These are phyloP conservation scores for Cordyceps fumosorosea DNA, from an alignment of 2,329 filamentous ascomycete species.

Conservation along the genomic window DNA sequence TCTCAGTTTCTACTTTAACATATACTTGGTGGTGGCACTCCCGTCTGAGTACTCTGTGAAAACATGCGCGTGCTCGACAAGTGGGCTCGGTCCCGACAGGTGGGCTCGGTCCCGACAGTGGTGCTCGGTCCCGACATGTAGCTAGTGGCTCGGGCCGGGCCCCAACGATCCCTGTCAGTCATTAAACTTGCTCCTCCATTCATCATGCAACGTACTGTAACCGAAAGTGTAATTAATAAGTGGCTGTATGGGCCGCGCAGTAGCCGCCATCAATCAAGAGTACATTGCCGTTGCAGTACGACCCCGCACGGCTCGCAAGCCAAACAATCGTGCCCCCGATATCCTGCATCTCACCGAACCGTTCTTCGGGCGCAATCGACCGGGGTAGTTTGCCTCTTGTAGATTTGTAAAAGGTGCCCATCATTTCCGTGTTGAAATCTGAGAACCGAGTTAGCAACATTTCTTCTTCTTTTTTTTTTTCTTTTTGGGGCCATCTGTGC, in stretches of 20 bases:
- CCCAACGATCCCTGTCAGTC: not conserved
- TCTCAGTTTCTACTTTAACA: no score
- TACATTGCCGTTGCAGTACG: not conserved
- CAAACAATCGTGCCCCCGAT: not conserved
- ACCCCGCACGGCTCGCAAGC: not conserved
- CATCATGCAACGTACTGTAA: not conserved
- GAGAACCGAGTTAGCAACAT: not conserved
- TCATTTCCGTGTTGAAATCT: not conserved
- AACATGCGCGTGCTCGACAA: not conserved
- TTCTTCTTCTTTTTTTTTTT: not conserved
- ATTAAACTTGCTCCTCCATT: not conserved
- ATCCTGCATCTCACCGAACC: not conserved
- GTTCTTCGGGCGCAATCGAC: not conserved
- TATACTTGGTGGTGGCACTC: no score
- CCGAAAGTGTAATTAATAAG: not conserved
- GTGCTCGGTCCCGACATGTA: not conserved
- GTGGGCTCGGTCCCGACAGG: not conserved
- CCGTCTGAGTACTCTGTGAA: no score
- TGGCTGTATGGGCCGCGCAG: not conserved
- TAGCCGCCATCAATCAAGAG: not conserved
- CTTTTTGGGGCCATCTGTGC: not conserved
- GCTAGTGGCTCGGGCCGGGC: not conserved
- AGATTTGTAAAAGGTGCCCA: not conserved
- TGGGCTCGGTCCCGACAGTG: not conserved
- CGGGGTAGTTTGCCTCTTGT: not conserved